phyloP scores from a whole-genome alignment of 805 yeast genomes.

The Metschnikowia matae region DNA sequence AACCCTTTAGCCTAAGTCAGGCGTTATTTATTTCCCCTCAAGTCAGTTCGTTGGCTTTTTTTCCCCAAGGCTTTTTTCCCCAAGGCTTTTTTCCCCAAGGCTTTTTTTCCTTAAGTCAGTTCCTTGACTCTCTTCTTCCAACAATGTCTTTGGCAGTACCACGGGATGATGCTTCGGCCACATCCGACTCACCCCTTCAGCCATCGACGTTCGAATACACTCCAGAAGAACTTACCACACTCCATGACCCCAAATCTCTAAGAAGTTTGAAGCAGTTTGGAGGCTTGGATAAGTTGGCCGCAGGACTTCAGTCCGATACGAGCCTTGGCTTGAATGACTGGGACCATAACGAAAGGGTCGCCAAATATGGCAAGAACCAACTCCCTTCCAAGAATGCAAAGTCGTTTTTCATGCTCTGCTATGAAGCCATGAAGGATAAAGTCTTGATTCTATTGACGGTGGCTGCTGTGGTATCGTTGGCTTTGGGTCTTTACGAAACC shows the following conservation, averaged over 20 bases:
- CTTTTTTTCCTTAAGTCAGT: too few relatives aligned
- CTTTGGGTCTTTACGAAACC: constrained; percentile 87
- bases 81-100: too few relatives aligned
- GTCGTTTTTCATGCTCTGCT: constrained; percentile 62
- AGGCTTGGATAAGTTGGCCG: constrained; percentile 36
- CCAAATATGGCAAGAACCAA: constrained; percentile 62
- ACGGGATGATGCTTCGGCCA: constrained; percentile 14
- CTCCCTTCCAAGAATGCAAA: constrained; percentile 72
- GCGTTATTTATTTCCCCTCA: too few relatives aligned
- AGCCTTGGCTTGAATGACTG: constrained; percentile 39
- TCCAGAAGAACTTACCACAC: constrained; percentile 35
- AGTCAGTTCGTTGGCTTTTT: background rate
- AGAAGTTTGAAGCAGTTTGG: constrained; percentile 40
- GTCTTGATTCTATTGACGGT: constrained; percentile 76
- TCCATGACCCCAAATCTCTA: constrained; percentile 65
- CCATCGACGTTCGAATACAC: constrained; percentile 15
- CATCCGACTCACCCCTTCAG: constrained; percentile 16
- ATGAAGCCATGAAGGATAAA: constrained; percentile 86
- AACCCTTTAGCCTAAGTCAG: too few relatives aligned
- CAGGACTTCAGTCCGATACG: constrained; percentile 34
- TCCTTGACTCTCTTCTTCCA: background rate
- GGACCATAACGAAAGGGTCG: constrained; percentile 37
- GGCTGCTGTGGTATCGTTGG: constrained; percentile 87
- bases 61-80: too few relatives aligned
- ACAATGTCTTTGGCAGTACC: constrained; percentile 17